Conservation (phyloP, 371 early-diverging fungal genomes). For the Rozella allomycis region DNA sequence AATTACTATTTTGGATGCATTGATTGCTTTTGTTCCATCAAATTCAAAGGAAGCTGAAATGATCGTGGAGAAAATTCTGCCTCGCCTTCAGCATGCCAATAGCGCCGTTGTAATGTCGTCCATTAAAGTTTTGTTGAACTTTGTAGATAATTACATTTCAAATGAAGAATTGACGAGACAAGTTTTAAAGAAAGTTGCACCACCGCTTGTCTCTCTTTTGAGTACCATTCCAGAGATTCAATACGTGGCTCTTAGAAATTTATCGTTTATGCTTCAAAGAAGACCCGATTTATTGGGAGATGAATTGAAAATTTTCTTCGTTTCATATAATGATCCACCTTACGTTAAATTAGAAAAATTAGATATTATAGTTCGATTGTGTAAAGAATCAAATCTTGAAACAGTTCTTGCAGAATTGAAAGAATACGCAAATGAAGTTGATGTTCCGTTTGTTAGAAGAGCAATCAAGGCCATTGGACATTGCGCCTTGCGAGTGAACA, state of each 20-base stretch:
- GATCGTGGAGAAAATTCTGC: conserved; percentile 62
- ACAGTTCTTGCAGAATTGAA: conserved; percentile 67
- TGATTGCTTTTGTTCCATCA: conserved; percentile 45
- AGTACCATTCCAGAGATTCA: conserved; percentile 76
- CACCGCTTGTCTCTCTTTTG: conserved; percentile 73
- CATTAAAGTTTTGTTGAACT: conserved; percentile 34
- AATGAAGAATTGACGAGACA: conserved; percentile 40
- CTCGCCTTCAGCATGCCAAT: conserved; percentile 78
- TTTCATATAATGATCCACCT: conserved; percentile 87
- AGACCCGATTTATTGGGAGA: conserved; percentile 54
- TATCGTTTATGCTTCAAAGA: conserved; percentile 58
- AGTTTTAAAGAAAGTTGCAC: conserved; percentile 59
- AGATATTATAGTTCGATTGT: conserved; percentile 62
- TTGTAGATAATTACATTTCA: conserved; percentile 19
- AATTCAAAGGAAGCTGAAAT: conserved; percentile 54
- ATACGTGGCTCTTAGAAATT: conserved; percentile 77
- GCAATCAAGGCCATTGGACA: conserved; percentile 77
- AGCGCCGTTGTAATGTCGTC: conserved; percentile 73
- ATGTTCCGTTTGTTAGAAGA: conserved; percentile 84
- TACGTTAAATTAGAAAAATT: conserved; percentile 87
- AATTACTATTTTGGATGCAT: conserved; percentile 67
- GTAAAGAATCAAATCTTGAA: conserved; percentile 51
- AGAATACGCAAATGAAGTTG: conserved; percentile 84
- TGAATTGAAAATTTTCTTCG: conserved; percentile 78
- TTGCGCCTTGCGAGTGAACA: conserved; percentile 68